phyloP scores from a whole-genome alignment of 202 grass and related monocot species.

The Bolboschoenoplectus hybrid region DNA sequence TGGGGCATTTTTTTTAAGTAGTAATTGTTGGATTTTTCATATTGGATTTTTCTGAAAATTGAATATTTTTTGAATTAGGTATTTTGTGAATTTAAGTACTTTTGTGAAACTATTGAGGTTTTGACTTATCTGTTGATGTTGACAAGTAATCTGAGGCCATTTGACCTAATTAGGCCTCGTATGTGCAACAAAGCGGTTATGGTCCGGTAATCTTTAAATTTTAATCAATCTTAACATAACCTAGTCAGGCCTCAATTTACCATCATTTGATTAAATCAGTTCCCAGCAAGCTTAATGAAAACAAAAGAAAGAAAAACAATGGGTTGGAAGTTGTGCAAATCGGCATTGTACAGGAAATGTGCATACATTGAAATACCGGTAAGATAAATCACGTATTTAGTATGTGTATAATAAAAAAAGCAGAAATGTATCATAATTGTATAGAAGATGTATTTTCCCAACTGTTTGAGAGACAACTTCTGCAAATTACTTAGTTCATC shows the following conservation, averaged over 20 bases:
- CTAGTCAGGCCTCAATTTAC: background rate
- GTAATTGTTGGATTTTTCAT: background rate
- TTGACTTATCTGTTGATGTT: background rate
- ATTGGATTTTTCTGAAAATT: background rate
- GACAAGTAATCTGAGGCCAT: background rate
- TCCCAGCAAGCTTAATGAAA: background rate
- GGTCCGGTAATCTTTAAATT: background rate
- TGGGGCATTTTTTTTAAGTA: background rate
- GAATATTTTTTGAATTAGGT: background rate
- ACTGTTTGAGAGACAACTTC: background rate
- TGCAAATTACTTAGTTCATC: conserved; percentile 35
- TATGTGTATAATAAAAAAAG: conserved; percentile 8
- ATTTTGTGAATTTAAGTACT: background rate
- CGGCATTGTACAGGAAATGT: background rate
- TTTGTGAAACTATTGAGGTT: background rate
- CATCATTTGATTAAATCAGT: background rate
- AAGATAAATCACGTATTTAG: background rate
- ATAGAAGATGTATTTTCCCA: background rate
- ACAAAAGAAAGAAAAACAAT: background rate
- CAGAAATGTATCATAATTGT: conserved; percentile 16
- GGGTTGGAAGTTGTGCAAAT: background rate
- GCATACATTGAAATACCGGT: background rate
- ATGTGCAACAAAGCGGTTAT: background rate
- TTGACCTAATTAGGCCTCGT: background rate
- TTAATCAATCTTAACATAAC: background rate